Conservation (phyloP, 2,329 filamentous ascomycete species). For the Aureobasidium sp. region DNA sequence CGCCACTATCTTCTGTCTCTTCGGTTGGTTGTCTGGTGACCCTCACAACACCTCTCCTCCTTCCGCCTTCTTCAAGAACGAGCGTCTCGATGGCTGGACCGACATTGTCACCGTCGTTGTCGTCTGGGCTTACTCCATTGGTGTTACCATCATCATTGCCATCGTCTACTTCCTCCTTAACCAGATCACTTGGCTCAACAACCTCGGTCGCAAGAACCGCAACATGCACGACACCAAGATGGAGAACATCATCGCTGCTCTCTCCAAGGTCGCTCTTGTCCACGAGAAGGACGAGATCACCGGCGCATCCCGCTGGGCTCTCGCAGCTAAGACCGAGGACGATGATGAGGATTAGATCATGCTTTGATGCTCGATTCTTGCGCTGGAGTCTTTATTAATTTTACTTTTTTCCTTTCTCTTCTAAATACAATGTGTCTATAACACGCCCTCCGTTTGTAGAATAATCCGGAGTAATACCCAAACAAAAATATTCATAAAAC, state of each 20-base stretch:
- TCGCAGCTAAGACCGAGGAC: slow-evolving; percentile 35
- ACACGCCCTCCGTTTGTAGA: slow-evolving; percentile 7
- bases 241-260: slow-evolving; percentile 57
- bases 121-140: slow-evolving; percentile 58
- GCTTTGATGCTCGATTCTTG: slow-evolving; percentile 9
- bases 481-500: slow-evolving; percentile 3
- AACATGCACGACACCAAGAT: slow-evolving; percentile 53
- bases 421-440: slow-evolving; percentile 6
- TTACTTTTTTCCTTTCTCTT: neutral
- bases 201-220: slow-evolving; percentile 55
- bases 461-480: slow-evolving; percentile 8
- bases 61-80: slow-evolving; percentile 25
- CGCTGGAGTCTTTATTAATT: slow-evolving; percentile 7
- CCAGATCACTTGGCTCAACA: slow-evolving; percentile 48
- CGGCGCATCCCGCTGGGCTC: slow-evolving; percentile 34
- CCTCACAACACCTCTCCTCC: slow-evolving; percentile 33
- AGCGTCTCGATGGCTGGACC: slow-evolving; percentile 38
- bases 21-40: slow-evolving; percentile 61
- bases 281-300: slow-evolving; percentile 45
- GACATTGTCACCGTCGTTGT: slow-evolving; percentile 58
- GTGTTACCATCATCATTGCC: slow-evolving; percentile 56
- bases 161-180: slow-evolving; percentile 57
- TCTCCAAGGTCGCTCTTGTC: slow-evolving; percentile 55
- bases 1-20: slow-evolving; percentile 64
- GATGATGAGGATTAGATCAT: slow-evolving; percentile 39